Conservation (phyloP, 352 stramenopile species). For the Phytophthora melonis region DNA sequence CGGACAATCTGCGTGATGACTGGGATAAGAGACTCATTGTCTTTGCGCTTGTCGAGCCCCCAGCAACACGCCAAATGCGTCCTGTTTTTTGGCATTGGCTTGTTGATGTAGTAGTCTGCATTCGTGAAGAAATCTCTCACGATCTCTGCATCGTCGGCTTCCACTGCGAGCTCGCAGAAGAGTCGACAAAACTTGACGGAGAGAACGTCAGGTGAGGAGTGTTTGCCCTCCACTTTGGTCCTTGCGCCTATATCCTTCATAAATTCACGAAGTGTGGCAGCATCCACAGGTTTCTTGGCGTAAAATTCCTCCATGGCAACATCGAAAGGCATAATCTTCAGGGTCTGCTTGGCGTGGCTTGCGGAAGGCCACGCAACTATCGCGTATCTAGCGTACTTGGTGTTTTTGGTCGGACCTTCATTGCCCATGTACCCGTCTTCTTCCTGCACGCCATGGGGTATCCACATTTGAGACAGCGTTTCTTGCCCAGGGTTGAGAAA, state of each 20-base stretch:
- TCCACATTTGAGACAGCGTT: conserved; percentile 18
- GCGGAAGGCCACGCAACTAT: conserved; percentile 21
- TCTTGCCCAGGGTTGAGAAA: conserved; percentile 30
- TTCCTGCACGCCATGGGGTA: conserved; percentile 11
- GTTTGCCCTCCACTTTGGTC: neutral
- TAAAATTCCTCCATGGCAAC: conserved; percentile 5
- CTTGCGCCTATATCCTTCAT: conserved; percentile 2
- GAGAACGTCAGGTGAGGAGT: neutral
- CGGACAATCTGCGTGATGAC: neutral
- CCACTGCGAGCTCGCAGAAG: neutral
- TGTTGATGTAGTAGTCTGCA: neutral
- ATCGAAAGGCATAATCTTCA: conserved; percentile 8
- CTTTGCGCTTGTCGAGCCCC: neutral
- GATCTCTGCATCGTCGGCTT: neutral
- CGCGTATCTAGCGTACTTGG: conserved; percentile 26
- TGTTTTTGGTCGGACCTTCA: conserved; percentile 20
- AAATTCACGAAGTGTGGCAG: conserved; percentile 6
- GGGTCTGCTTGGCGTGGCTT: neutral
- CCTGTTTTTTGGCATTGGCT: neutral
- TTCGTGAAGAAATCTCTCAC: conserved; percentile 1
- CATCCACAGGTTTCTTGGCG: neutral
- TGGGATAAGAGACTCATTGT: neutral
- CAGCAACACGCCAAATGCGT: neutral
- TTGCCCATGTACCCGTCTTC: conserved; percentile 27
- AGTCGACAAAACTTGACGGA: neutral